Conservation (phyloP, 352 stramenopile genomes). For the Globisporangium perplexum region DNA sequence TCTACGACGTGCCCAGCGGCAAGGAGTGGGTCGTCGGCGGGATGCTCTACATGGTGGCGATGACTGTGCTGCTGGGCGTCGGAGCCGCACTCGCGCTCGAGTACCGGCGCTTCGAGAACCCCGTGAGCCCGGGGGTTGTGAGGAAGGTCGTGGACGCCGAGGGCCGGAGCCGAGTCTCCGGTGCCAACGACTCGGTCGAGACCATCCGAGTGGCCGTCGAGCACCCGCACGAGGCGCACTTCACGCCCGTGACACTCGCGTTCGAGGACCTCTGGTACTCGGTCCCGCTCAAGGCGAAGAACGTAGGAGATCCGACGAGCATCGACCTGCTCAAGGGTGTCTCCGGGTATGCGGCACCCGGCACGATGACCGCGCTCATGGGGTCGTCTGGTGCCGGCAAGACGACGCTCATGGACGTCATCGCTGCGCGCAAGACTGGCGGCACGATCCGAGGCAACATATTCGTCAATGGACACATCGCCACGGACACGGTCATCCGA, state of each 20-base stretch:
- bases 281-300: conserved; percentile 12
- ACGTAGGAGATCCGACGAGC: too few species aligned
- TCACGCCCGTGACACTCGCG: conserved; percentile 18
- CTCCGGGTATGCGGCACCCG: conserved; percentile 22
- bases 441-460: neutral
- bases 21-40: conserved; percentile 27
- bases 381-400: neutral
- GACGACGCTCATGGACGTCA: neutral
- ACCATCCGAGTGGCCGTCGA: neutral
- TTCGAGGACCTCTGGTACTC: conserved; percentile 21
- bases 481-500: neutral
- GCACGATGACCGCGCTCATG: conserved; percentile 22
- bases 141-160: conserved; percentile 15
- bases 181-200: neutral
- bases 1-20: conserved; percentile 22
- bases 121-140: too few species aligned
- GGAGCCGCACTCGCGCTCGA: conserved; percentile 16
- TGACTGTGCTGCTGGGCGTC: conserved; percentile 36
- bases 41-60: conserved; percentile 28
- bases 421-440: neutral
- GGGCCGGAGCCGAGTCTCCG: neutral
- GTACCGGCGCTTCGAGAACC: conserved; percentile 17
- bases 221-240: conserved; percentile 14
- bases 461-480: neutral
- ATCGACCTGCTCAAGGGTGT: conserved; percentile 32